Evolutionary conservation across 176 grass and related monocot genomes (phyloP).

Genomic region (Areca catechu): DNA sequence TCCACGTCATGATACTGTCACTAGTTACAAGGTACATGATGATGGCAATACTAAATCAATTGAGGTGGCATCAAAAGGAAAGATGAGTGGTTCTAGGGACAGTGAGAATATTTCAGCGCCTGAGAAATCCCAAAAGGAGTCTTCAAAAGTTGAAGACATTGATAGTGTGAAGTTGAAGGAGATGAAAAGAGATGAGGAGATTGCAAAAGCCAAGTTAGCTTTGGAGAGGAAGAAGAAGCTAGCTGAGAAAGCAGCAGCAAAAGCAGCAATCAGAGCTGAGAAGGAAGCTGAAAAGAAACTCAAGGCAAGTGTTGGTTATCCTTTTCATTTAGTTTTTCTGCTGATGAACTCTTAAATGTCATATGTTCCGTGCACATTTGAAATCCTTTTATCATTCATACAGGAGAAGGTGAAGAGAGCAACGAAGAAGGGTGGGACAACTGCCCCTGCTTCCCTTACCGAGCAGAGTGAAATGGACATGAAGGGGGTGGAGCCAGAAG

Average conservation of each 20-base stretch:
- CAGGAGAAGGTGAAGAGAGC: conserved; percentile 80
- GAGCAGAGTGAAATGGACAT: conserved; percentile 46
- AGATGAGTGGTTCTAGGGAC: conserved; percentile 13
- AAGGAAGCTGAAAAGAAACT: conserved; percentile 77
- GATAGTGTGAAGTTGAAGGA: conserved; percentile 75
- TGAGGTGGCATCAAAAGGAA: conserved; percentile 35
- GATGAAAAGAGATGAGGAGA: conserved; percentile 83
- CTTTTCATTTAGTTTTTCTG: neutral
- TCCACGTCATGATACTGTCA: conserved; percentile 23
- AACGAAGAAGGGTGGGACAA: conserved; percentile 50
- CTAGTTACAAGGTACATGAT: conserved; percentile 30
- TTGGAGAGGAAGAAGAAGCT: conserved; percentile 90
- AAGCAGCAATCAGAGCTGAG: conserved; percentile 58
- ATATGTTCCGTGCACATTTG: neutral
- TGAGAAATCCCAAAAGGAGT: conserved; percentile 44
- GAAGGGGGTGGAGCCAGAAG: conserved; percentile 48
- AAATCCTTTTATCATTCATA: conserved; percentile 5
- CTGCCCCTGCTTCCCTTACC: conserved; percentile 11
- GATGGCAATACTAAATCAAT: conserved; percentile 25
- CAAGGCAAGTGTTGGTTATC: conserved; percentile 28
- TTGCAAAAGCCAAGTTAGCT: conserved; percentile 71
- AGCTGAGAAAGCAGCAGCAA: conserved; percentile 73
- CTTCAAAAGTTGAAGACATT: conserved; percentile 35
- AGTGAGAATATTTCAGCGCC: conserved; percentile 5
- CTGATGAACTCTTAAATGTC: neutral